A percentile compares a stretch with the other conserved stretches of the same genome.
These are phyloP conservation scores for Austropuccinia psidii DNA, from an alignment of 1,284 basidiomycete species.

Conservation along the genomic window DNA sequence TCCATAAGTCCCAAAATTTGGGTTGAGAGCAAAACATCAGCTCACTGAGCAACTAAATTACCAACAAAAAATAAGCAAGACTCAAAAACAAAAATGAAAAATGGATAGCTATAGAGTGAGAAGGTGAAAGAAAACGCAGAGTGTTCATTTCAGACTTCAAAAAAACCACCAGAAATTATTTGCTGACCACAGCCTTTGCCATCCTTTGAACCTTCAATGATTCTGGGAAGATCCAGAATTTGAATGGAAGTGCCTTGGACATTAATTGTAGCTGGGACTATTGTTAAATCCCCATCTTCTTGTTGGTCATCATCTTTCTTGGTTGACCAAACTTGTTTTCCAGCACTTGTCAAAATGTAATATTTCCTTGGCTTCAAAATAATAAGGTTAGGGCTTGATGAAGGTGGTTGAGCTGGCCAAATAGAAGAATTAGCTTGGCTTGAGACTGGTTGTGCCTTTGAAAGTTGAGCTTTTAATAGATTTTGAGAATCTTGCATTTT, in stretches of 20 bases:
- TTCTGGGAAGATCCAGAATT: conserved; percentile 25
- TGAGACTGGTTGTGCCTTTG: not conserved
- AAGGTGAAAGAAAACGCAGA: conserved; percentile 82
- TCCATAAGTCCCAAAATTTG: not conserved
- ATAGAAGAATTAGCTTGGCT: too few relatives aligned
- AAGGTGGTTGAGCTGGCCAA: not conserved
- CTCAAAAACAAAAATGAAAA: conserved; percentile 47
- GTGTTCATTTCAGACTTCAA: conserved; percentile 69
- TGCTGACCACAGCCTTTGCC: conserved; percentile 96
- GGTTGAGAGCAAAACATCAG: not conserved
- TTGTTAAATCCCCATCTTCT: conserved; percentile 58
- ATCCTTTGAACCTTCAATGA: conserved; percentile 56
- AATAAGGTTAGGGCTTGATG: too few relatives aligned
- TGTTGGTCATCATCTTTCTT: conserved; percentile 47
- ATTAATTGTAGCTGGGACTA: conserved; percentile 83
- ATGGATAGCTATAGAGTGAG: conserved; percentile 75
- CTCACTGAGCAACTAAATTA: conserved; percentile 9
- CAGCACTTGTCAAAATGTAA: conserved; percentile 84
- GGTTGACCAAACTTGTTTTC: conserved; percentile 78
- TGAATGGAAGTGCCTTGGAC: too few relatives aligned
- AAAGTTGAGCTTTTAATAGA: not conserved
- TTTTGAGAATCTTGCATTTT: not conserved
- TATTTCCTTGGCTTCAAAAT: conserved; percentile 50
- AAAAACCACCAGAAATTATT: conserved; percentile 68
- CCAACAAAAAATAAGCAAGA: not conserved